Evolutionary conservation across 1,139 yeast genomes (phyloP).

Genomic region (Geotrichum siamense): DNA sequence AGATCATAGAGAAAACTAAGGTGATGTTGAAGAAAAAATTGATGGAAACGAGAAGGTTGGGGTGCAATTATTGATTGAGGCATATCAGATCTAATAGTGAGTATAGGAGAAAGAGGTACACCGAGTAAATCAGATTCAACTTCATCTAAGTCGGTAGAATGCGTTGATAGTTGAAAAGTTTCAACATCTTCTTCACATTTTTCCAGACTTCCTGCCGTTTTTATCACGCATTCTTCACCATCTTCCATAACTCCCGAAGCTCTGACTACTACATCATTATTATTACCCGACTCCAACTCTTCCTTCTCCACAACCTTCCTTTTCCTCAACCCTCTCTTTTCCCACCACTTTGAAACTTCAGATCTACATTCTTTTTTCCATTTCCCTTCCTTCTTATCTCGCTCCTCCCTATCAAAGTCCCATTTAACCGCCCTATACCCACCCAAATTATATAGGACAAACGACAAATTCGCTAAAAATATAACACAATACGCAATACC

Average conservation of each 20-base stretch:
- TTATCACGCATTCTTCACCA: neutral
- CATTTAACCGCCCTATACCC: constrained; percentile 59
- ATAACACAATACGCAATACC: constrained; percentile 88
- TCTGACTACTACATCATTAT: neutral
- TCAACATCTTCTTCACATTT: neutral
- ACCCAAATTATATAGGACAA: constrained; percentile 71
- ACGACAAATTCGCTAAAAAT: constrained; percentile 61
- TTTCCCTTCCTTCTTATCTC: constrained; percentile 5
- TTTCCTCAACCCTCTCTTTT: neutral
- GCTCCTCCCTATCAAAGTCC: constrained; percentile 43
- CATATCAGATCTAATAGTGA: constrained; percentile 5
- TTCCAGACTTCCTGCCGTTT: neutral
- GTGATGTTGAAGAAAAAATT: constrained; percentile 9
- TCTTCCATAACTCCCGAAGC: neutral
- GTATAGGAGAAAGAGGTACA: neutral
- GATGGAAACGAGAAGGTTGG: neutral
- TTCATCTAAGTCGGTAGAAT: neutral
- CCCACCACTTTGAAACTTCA: neutral
- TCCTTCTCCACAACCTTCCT: neutral
- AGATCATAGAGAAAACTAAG: constrained; percentile 34
- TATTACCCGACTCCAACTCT: neutral
- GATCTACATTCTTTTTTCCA: constrained; percentile 4
- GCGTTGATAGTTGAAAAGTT: neutral
- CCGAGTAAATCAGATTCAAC: neutral
- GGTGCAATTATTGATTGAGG: constrained; percentile 1